Base-by-base conservation (phyloP, 2,329 filamentous ascomycete genomes). In the Paecilomyces variotii region DNA sequence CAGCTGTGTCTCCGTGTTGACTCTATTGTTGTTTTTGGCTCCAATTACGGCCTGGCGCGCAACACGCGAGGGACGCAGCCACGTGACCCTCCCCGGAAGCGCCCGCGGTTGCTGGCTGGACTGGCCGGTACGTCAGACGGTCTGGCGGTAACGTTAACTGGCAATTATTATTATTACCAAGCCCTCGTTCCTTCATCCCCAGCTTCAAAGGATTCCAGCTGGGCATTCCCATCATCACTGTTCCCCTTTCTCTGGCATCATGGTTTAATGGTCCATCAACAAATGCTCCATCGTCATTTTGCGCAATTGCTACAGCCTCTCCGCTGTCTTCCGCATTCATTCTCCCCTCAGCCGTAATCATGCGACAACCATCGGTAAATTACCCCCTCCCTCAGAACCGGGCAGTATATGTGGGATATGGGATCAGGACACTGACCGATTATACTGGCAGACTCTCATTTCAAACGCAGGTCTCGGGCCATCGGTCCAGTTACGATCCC, bases 301-400 rank as follows among this genome's bases (percentile, higher is more conserved):
- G 11, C 11, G 10, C 32, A 34, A 25, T 12, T n/a, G 34, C 34
- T 61, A 56, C 59, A 60, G 60, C 63, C 60, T 56, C 63, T 64
- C 39, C 39, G 67, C 70, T 61, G 61, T 62, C 64, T 59, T 64
- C 65, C 65, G 61, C 67, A 60, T 63, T 65, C 63, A 35, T 64
- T 65, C 60, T 57, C 53, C 26, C 34, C 57, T 56, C 34, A 65
- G 32, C 61, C 58, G 56, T 60, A 61, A 65, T 60, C 28, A 69
- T 73, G 70, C 69, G 66, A 62, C 64, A 67, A 64, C 61, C 66
- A 61, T 67, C 66, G 53, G 72, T 74, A 69, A 64, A 53, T 10
- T 27, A 49, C n/a, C 27, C 25, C 50, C 12, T 26, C n/a, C 25
- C 49, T n/a, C 50, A 26, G 19, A 26, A 26, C 11, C 24, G 24